Evolutionary conservation across 2,329 filamentous ascomycete genomes (phyloP).

Genomic region (Biscogniauxia mediterranea): DNA sequence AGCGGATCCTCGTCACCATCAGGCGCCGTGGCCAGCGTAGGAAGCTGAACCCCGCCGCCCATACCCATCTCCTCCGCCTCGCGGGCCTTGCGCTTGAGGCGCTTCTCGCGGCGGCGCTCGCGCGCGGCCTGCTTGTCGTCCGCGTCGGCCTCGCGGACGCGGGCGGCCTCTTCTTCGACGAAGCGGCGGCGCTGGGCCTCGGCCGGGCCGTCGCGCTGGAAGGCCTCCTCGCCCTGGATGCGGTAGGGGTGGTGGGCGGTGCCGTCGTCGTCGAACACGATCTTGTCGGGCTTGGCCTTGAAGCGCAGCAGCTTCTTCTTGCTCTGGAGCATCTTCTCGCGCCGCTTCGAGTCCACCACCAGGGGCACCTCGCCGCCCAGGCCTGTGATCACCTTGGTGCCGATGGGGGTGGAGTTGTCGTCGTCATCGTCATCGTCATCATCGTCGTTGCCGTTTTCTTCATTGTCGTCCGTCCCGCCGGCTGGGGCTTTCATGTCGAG

Average conservation of each 20-base stretch:
- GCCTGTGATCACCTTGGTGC: conserved; percentile 61
- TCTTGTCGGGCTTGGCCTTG: conserved; percentile 80
- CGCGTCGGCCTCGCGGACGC: conserved; percentile 72
- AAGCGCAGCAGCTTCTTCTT: conserved; percentile 93
- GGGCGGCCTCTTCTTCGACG: conserved; percentile 69
- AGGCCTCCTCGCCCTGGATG: conserved; percentile 80
- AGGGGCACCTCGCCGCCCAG: conserved; percentile 70
- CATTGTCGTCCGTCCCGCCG: too few relatives aligned
- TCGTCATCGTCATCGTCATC: conserved; percentile 49
- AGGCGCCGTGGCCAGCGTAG: conserved; percentile 35
- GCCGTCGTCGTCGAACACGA: conserved; percentile 92
- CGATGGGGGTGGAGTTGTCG: conserved; percentile 38
- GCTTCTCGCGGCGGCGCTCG: conserved; percentile 75
- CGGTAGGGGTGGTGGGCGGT: conserved; percentile 83
- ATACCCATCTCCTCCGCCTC: conserved; percentile 50
- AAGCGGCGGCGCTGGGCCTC: conserved; percentile 76
- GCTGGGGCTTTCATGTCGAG: conserved; percentile 40
- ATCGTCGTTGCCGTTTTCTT: conserved; percentile 61
- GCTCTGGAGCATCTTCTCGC: conserved; percentile 90
- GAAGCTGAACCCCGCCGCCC: conserved; percentile 37
- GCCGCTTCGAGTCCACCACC: conserved; percentile 88
- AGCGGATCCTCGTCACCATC: conserved; percentile 53
- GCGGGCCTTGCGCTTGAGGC: conserved; percentile 68
- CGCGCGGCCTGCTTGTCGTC: conserved; percentile 79
- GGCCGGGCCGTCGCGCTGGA: conserved; percentile 70